Conservation (phyloP, 441 rosid species). For the Aleurites moluccanus region DNA sequence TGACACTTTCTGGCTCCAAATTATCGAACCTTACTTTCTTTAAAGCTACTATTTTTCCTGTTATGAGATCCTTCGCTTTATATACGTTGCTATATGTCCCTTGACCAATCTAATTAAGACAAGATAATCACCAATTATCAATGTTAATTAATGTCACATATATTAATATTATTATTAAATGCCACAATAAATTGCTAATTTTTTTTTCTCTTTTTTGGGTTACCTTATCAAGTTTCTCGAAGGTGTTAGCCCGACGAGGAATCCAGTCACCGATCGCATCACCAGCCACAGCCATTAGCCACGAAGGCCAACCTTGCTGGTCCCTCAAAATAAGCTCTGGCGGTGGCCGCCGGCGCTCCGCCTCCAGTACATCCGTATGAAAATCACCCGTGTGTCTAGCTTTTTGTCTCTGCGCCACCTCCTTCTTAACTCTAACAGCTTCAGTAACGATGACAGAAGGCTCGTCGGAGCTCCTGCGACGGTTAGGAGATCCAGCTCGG, state of each 20-base stretch:
- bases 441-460: conserved; percentile 31
- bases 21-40: conserved; percentile 92
- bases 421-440: conserved; percentile 31
- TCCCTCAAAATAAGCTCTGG: conserved; percentile 30
- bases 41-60: conserved; percentile 82
- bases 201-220: neutral
- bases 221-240: conserved; percentile 89
- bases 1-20: conserved; percentile 87
- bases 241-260: conserved; percentile 79
- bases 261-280: conserved; percentile 74
- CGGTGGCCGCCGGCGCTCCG: conserved; percentile 38
- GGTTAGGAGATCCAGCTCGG: conserved; percentile 28
- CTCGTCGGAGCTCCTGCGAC: conserved; percentile 38
- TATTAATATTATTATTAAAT: neutral
- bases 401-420: conserved; percentile 31
- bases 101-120: conserved; percentile 65
- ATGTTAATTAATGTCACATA: neutral
- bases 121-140: neutral
- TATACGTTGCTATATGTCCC: conserved; percentile 94
- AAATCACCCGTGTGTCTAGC: conserved; percentile 45
- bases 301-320: conserved; percentile 79
- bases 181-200: neutral
- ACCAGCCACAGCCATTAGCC: conserved; percentile 79
- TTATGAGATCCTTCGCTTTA: conserved; percentile 73
- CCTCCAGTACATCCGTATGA: conserved; percentile 26